Evolutionary conservation across 2,329 filamentous ascomycete species (phyloP), one percentile per base, ranked within the genome.

Genomic region (Chrysosporium queenslandicum): DNA sequence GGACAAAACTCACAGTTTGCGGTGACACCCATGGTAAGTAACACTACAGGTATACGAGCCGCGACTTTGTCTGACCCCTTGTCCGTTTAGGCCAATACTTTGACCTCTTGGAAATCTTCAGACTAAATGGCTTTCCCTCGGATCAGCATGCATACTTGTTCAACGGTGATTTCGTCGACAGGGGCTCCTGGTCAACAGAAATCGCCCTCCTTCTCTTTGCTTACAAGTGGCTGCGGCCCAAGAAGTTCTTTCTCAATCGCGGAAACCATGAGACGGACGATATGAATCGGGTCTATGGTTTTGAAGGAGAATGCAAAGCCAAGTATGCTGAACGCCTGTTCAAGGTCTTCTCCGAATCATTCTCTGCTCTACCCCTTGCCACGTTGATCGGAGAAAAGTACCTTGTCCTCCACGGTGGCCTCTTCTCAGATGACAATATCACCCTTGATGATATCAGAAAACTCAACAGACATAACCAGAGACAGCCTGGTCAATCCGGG

Each of bases 211-310:
- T 96, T 9, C 77, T 98, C 18, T 98, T 96, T 69, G 86, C 91
- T 41, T 94, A 95, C 78, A 98, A 98, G 75, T 95, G 88, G 91
- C 71, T 97, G 62, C 82, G 86, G 51, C 92, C 92, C 6, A 80
- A 82, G 40, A 81, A 77, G 51, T 91, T 98, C 77, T 97, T 94
- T 80, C 75, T 98, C 58, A 98, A 98, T 76, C 83, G 92, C 56
- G 92, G 92, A 61, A 98, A 98, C 71, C 92, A 98, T 72, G 92
- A 98, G 74, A 97, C 92, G 46, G 91, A 97, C 67, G 91, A 96
- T 70, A 98, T 98, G 92, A 98, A 98, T 76, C 83, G 88, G 59
- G 90, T 92, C 50, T 98, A 98, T 66, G 92, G 92, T 16, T 98
- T 98, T 63, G 92, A 98, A 70, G 92, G 92, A 65, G 92, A 98